Percentiles rank a stretch among this genome's conserved stretches.
These are phyloP conservation scores for Talaromyces sp. DNA, from an alignment of 2,329 filamentous ascomycete genomes.

Conservation along the genomic window DNA sequence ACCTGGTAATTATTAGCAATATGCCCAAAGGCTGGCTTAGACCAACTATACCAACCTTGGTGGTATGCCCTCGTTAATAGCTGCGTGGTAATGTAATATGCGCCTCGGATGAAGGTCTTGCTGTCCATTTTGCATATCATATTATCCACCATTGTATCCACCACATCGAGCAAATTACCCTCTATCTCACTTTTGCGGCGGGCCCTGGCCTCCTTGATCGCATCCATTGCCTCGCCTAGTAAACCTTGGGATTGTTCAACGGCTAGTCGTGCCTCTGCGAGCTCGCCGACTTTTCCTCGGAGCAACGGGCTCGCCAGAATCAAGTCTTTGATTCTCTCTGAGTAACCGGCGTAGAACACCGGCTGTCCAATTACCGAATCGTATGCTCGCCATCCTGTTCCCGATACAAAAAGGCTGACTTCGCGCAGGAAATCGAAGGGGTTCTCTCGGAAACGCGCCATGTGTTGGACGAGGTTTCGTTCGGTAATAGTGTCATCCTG, in stretches of 20 bases:
- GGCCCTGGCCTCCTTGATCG: conserved; percentile 23
- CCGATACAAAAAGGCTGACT: conserved; percentile 86
- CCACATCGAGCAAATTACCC: conserved; percentile 68
- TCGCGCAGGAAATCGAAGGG: conserved; percentile 81
- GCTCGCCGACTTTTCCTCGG: conserved; percentile 64
- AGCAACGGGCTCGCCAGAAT: conserved; percentile 73
- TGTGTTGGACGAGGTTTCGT: conserved; percentile 57
- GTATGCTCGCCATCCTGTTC: conserved; percentile 92
- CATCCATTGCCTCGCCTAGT: conserved; percentile 41
- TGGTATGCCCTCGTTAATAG: conserved; percentile 89
- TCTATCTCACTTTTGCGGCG: conserved; percentile 57
- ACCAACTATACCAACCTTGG: conserved; percentile 54
- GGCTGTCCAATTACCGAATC: conserved; percentile 85
- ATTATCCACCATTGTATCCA: conserved; percentile 78
- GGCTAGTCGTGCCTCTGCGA: conserved; percentile 68
- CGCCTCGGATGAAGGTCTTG: conserved; percentile 82
- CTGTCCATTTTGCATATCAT: conserved; percentile 99
- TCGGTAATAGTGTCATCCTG: conserved; percentile 45
- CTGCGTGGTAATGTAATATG: conserved; percentile 86
- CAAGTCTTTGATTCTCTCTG: conserved; percentile 76
- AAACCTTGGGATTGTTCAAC: conserved; percentile 73
- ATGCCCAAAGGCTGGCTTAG: background rate
- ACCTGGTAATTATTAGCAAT: conserved; percentile 30
- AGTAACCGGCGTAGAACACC: conserved; percentile 88
- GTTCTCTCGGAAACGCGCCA: conserved; percentile 75